Conservation (phyloP, 495 filamentous ascomycete genomes). For the Daldinia decipiens region DNA sequence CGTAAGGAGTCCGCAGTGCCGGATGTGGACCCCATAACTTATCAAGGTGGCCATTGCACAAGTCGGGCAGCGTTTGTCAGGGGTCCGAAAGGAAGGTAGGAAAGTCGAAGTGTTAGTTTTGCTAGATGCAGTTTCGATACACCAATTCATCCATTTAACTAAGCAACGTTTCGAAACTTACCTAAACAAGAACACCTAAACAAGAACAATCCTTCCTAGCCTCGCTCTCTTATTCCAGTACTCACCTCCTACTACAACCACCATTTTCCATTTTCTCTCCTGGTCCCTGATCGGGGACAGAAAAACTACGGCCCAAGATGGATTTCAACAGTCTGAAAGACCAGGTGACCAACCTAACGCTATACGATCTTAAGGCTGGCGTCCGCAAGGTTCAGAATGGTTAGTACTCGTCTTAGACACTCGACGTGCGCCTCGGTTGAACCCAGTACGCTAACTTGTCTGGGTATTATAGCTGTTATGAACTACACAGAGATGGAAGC, state of each 20-base stretch:
- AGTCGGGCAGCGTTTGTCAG: slow-evolving; percentile 26
- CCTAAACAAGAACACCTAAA: not conserved
- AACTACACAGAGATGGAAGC: slow-evolving; percentile 99
- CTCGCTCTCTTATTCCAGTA: not conserved
- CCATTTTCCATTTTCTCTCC: slow-evolving; percentile 7
- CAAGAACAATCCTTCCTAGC: not conserved
- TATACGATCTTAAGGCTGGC: slow-evolving; percentile 97
- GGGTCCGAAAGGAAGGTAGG: slow-evolving; percentile 21
- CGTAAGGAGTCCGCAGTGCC: slow-evolving; percentile 4
- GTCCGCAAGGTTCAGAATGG: slow-evolving; percentile 99
- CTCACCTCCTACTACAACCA: not conserved
- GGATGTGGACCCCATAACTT: not conserved
- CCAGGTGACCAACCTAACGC: slow-evolving; percentile 89
- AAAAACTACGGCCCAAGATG: slow-evolving; percentile 62
- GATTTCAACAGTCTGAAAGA: slow-evolving; percentile 87
- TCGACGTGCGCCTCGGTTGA: slow-evolving; percentile 4
- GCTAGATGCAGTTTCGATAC: not conserved
- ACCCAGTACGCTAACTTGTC: slow-evolving; percentile 32
- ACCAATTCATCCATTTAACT: not conserved
- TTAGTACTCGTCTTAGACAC: slow-evolving; percentile 54
- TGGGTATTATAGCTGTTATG: slow-evolving; percentile 80
- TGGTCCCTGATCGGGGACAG: slow-evolving; percentile 33
- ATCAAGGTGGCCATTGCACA: slow-evolving; percentile 27
- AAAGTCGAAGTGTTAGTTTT: slow-evolving; percentile 35
- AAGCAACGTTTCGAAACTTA: not conserved